phyloP scores from a whole-genome alignment of 2,329 filamentous ascomycete species.

The Pleoardoris graminearum region DNA sequence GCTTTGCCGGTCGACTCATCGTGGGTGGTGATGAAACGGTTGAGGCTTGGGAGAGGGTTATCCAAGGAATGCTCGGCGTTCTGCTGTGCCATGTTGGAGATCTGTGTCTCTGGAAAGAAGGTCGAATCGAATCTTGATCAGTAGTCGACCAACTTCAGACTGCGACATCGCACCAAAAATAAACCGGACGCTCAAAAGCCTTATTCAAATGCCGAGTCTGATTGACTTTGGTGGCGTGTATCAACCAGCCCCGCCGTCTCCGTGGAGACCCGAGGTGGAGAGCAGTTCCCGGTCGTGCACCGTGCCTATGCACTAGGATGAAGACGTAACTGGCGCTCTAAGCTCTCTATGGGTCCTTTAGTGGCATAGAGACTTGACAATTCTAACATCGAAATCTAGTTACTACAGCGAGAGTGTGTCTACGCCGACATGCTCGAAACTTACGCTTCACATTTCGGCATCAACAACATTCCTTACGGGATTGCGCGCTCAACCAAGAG shows the following conservation, averaged over 20 bases:
- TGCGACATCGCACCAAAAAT: background rate
- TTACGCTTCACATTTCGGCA: constrained; percentile 34
- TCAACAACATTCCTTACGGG: constrained; percentile 39
- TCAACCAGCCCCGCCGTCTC: background rate
- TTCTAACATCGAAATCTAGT: too few species aligned
- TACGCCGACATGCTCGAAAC: constrained; percentile 19
- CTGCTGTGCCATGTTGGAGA: constrained; percentile 8
- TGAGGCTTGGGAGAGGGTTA: constrained; percentile 28
- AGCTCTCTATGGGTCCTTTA: too few species aligned
- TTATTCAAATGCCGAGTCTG: background rate
- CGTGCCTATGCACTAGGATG: background rate
- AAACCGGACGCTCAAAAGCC: background rate
- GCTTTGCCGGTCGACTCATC: constrained; percentile 37
- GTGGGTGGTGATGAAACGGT: constrained; percentile 45
- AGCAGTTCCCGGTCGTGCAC: background rate
- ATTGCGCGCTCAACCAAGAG: constrained; percentile 30
- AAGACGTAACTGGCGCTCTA: background rate
- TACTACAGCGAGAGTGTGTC: background rate
- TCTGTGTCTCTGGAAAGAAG: background rate
- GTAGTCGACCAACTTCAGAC: background rate
- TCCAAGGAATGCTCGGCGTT: constrained; percentile 18
- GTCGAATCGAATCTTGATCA: background rate
- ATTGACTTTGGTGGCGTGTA: background rate
- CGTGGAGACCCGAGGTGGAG: constrained; percentile 9
- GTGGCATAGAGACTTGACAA: too few species aligned